These are phyloP conservation scores for Microcera coccophila DNA, from an alignment of 2,329 filamentous ascomycete species.

Conservation along the genomic window DNA sequence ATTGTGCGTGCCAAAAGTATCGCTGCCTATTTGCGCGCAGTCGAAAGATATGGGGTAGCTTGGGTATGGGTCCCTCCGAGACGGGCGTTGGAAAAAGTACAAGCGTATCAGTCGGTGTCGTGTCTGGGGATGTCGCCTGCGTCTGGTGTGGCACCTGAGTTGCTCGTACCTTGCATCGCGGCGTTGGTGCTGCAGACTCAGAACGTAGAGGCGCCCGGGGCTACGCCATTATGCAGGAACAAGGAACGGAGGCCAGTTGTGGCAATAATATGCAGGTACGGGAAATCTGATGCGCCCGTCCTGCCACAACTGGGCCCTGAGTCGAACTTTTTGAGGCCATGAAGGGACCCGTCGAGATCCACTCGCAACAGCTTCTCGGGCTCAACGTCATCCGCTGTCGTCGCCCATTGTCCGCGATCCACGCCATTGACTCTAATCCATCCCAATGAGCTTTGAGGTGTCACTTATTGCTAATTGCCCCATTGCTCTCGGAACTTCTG, in stretches of 20 bases:
- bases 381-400: constrained; percentile 12
- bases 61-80: background rate
- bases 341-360: constrained; percentile 5
- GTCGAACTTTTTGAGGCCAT: background rate
- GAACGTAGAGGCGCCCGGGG: constrained; percentile 11
- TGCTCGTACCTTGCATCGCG: constrained; percentile 27
- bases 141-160: constrained; percentile 8
- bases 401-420: background rate
- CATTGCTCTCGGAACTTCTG: too few relatives aligned
- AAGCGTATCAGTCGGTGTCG: constrained; percentile 5
- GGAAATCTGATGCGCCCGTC: background rate
- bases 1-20: background rate
- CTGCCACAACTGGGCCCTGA: background rate
- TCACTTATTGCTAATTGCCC: too few relatives aligned
- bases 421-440: constrained; percentile 11
- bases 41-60: background rate
- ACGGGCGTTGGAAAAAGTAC: background rate
- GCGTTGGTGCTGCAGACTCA: constrained; percentile 3
- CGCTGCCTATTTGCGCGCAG: background rate
- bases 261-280: constrained; percentile 14
- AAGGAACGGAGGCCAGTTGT: constrained; percentile 23
- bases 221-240: constrained; percentile 28
- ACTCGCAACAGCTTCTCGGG: constrained; percentile 13
- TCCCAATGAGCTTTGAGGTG: too few relatives aligned
- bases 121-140: constrained; percentile 11